Evolutionary conservation across 2,329 filamentous ascomycete genomes (phyloP), one percentile per base, ranked within the genome.

Genomic region (Plectosphaerella cucumerina): DNA sequence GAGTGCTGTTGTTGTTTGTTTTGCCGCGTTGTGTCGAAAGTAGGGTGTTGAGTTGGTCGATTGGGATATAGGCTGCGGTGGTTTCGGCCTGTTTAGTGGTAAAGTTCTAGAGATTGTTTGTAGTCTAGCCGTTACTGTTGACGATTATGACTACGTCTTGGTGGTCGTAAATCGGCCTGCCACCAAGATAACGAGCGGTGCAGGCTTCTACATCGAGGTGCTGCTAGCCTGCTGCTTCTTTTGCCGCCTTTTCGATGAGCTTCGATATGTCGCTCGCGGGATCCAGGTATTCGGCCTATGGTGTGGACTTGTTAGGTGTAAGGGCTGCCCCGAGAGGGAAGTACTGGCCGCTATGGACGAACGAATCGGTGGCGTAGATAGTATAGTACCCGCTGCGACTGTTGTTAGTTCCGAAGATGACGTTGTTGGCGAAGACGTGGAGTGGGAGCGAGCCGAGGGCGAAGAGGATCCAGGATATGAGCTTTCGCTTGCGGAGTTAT

Each of bases 351-450:
- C 37, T 50, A 11, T 11, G 43, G 8, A 52, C n/a, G n/a, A 51
- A 53, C 4, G 49, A 52, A 9, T 57, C 53, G 5, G 51, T 44
- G 8, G 58, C 52, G 2, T 60, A 46, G 3, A 55, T 48, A 21
- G 56, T 42, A 20, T 55, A 43, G 41, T 49, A 50, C 26, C 48
- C 42, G 17, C 45, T 31, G 10, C 49, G 47, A 6, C 41, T 44
- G 31, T 54, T 18, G 10, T 55, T 53, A 8, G 49, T 56, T 45
- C 21, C 26, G 35, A 50, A 54, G 8, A 55, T 53, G 39, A 33
- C 52, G 10, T 48, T 56, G 43, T 58, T 60, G 44, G 62, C 60
- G 20, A 66, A 52, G 2, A 65, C 35, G 48, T 65, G 62, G 4
- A 66, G 53, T 1, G 63, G 64, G 8, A 65, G 17, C 1, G 62